Evolutionary conservation across 768 basidiomycete species (phyloP).

Genomic region (Tulasnella sp.): DNA sequence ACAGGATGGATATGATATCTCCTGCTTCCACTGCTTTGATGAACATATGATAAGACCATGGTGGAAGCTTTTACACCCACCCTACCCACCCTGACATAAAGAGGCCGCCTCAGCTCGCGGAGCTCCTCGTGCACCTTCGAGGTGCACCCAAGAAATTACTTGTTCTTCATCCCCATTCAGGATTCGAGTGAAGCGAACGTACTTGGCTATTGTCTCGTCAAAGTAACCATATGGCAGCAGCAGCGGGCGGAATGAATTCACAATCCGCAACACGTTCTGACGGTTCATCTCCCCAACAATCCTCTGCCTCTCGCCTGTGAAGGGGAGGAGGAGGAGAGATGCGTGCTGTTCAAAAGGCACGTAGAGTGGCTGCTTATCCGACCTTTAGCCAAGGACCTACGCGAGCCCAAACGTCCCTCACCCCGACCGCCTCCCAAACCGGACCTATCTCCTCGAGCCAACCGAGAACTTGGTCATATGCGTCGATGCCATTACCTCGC

Average conservation of each 20-base stretch:
- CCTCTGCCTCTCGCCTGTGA: background rate
- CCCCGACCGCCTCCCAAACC: background rate
- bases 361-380: background rate
- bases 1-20: too few relatives aligned
- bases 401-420: background rate
- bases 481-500: background rate
- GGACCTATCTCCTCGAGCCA: background rate
- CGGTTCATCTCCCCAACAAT: background rate
- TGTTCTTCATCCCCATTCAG: background rate
- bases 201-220: conserved; percentile 2
- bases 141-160: background rate
- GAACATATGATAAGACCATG: too few relatives aligned
- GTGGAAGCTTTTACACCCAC: too few relatives aligned
- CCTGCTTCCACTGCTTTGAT: too few relatives aligned
- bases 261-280: background rate
- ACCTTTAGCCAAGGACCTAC: conserved; percentile 18
- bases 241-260: background rate
- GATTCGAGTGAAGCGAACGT: background rate
- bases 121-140: background rate
- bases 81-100: conserved; percentile 5
- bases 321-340: too few relatives aligned
- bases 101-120: background rate
- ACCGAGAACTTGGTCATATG: background rate
- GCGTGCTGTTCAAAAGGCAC: background rate
- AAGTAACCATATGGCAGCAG: conserved; percentile 21